These are phyloP conservation scores for Sporobolomyces pararoseus DNA, from an alignment of 768 basidiomycete genomes.

Conservation along the genomic window DNA sequence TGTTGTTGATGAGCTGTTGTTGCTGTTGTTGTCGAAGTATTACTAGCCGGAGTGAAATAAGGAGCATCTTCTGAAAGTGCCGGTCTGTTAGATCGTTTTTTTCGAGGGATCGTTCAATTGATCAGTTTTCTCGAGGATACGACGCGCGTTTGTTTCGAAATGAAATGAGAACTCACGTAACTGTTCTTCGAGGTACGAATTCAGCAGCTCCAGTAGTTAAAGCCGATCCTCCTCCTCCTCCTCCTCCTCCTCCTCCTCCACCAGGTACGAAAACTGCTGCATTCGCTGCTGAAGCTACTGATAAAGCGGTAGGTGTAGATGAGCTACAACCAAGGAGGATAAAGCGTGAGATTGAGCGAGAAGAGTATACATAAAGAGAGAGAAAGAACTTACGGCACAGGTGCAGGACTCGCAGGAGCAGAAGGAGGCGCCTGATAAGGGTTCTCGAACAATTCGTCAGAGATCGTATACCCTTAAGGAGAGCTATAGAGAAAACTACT, in stretches of 20 bases:
- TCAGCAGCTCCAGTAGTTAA: conserved; percentile 24
- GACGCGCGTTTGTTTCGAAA: background rate
- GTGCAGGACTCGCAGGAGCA: conserved; percentile 18
- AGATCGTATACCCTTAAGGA: too few relatives aligned
- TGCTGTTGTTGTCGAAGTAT: background rate
- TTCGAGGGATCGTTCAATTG: background rate
- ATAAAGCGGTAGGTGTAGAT: conserved; percentile 13
- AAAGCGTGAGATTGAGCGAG: background rate
- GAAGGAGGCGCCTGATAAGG: conserved; percentile 2
- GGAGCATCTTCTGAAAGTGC: conserved; percentile 26
- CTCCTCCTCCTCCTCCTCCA: background rate
- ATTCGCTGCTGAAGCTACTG: conserved; percentile 24
- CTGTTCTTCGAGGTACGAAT: conserved; percentile 30
- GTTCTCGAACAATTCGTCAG: background rate
- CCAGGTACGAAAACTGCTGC: conserved; percentile 38
- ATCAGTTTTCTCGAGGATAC: too few relatives aligned
- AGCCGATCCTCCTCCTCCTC: background rate
- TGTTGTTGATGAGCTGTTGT: background rate
- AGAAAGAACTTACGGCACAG: conserved; percentile 9
- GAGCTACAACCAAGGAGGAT: conserved; percentile 7
- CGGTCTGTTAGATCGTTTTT: conserved; percentile 13
- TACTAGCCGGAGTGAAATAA: conserved; percentile 17
- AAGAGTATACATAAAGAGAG: background rate
- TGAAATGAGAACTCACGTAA: conserved; percentile 11
- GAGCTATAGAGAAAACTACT: conserved; percentile 57